These are phyloP conservation scores for Dipodascus albidus DNA, from an alignment of 805 yeast species.

Conservation along the genomic window DNA sequence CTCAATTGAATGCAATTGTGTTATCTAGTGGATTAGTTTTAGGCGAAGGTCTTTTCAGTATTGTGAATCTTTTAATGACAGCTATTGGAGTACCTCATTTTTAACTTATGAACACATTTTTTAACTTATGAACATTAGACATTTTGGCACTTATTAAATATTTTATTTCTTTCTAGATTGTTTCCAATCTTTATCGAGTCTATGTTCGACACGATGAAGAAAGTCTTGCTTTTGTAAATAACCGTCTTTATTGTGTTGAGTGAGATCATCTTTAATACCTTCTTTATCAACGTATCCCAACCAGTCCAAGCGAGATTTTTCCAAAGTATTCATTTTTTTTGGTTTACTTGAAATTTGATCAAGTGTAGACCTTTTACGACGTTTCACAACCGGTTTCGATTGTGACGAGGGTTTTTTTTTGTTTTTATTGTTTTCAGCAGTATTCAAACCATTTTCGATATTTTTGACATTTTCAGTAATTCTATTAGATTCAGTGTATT, in stretches of 20 bases:
- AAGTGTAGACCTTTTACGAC: slow-evolving; percentile 52
- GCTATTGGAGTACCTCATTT: slow-evolving; percentile 55
- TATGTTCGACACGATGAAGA: slow-evolving; percentile 58
- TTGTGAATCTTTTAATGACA: slow-evolving; percentile 67
- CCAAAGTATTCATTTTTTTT: slow-evolving; percentile 79
- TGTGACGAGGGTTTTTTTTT: not conserved
- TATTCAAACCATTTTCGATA: too few species aligned
- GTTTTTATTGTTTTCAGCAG: not conserved
- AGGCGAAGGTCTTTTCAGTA: slow-evolving; percentile 89
- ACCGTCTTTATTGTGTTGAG: slow-evolving; percentile 75
- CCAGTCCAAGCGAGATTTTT: slow-evolving; percentile 91
- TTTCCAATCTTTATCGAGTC: slow-evolving; percentile 36
- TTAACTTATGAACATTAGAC: slow-evolving; percentile 1
- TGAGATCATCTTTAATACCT: slow-evolving; percentile 74
- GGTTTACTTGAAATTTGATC: slow-evolving; percentile 63
- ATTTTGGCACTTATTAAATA: slow-evolving; percentile 14
- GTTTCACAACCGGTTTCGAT: slow-evolving; percentile 14
- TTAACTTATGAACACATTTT: too few species aligned
- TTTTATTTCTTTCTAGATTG: slow-evolving; percentile 26
- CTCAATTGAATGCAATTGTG: slow-evolving; percentile 67
- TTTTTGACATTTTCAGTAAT: too few species aligned
- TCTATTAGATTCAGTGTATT: too few species aligned
- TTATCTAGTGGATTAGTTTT: slow-evolving; percentile 84
- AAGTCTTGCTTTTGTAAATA: slow-evolving; percentile 87
- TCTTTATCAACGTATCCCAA: slow-evolving; percentile 83